Conservation (phyloP, 768 basidiomycete genomes). For the Russula abietina region DNA sequence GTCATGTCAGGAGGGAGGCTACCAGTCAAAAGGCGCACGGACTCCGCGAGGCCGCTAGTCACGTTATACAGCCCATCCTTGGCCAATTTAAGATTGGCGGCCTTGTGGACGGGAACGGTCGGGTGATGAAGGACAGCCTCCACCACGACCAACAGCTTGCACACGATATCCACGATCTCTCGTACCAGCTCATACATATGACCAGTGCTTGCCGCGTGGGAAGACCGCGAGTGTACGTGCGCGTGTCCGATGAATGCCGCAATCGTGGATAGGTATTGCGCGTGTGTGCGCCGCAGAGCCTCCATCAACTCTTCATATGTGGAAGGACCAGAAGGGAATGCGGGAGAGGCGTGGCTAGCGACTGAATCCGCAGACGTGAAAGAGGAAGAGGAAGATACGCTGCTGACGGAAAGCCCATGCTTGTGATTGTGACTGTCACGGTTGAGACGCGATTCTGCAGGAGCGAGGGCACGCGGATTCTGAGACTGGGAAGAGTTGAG, state of each 20-base stretch:
- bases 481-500: conserved; percentile 20
- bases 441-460: conserved; percentile 22
- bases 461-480: conserved; percentile 6
- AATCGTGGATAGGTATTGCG: conserved; percentile 86
- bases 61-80: conserved; percentile 81
- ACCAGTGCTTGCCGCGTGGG: conserved; percentile 89
- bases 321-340: conserved; percentile 68
- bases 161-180: conserved; percentile 90
- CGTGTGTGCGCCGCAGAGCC: conserved; percentile 77
- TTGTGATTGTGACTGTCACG: conserved; percentile 23
- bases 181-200: conserved; percentile 93
- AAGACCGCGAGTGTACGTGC: conserved; percentile 83
- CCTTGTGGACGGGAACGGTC: conserved; percentile 56
- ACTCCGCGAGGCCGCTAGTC: conserved; percentile 81
- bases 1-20: conserved; percentile 41
- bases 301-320: conserved; percentile 64
- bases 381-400: conserved; percentile 65
- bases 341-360: conserved; percentile 40
- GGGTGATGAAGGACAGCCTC: conserved; percentile 81
- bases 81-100: conserved; percentile 58
- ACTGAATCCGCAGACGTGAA: conserved; percentile 57
- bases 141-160: conserved; percentile 84
- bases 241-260: conserved; percentile 98
- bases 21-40: conserved; percentile 70
- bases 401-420: conserved; percentile 52